A percentile compares a stretch with the other conserved stretches of the same genome.
phyloP scores from a whole-genome alignment of 2,329 filamentous ascomycete species.

The Colletotrichum siamense region DNA sequence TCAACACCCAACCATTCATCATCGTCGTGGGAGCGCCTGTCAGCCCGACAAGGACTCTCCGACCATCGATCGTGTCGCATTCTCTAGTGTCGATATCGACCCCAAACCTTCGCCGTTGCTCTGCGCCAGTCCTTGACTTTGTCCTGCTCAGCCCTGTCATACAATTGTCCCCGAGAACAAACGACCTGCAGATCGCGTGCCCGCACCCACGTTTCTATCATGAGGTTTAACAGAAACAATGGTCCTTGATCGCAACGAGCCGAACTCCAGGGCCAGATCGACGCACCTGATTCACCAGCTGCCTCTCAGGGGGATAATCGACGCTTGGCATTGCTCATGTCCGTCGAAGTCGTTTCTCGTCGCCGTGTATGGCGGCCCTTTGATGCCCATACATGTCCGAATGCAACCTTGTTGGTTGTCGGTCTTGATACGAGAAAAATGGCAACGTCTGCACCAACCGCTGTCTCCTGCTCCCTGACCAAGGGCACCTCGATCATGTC shows the following conservation, averaged over 20 bases:
- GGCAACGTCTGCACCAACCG: background rate
- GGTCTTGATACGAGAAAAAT: background rate
- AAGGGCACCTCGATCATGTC: conserved; percentile 2
- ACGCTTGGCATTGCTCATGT: background rate
- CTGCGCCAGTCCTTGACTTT: background rate
- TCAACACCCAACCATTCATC: background rate
- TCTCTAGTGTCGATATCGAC: background rate
- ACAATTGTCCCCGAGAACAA: background rate
- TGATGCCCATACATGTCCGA: background rate
- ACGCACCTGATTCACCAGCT: background rate
- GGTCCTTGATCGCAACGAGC: background rate
- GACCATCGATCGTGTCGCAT: background rate
- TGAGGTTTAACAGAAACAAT: background rate
- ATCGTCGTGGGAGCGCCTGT: background rate
- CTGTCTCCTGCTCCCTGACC: background rate
- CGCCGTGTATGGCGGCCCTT: background rate
- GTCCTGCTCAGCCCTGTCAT: background rate
- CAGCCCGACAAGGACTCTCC: background rate
- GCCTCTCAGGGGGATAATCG: background rate
- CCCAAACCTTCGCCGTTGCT: background rate
- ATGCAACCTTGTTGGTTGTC: background rate
- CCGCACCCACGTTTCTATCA: background rate
- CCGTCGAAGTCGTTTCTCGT: background rate
- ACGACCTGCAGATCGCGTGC: background rate
- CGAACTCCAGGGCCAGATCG: background rate